Evolutionary conservation across 306 rosid genomes (phyloP), one percentile per base, ranked within the genome.

Genomic region (Castanospermum australe): DNA sequence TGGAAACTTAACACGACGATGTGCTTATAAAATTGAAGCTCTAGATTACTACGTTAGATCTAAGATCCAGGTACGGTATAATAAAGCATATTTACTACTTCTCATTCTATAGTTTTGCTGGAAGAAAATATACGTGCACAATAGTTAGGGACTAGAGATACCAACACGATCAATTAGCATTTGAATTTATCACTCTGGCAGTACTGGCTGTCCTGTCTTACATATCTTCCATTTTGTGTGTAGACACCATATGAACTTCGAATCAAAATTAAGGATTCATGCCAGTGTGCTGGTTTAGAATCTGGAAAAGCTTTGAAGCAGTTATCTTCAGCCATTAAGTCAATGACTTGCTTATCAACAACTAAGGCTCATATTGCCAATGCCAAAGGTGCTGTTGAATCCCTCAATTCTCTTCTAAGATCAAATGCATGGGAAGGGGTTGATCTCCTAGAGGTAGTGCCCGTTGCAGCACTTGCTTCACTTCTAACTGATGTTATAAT

Each of bases 11-110:
- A 71, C 79, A 0, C 67, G 86, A 8, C 84, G 81, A 75, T 84
- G 90, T 47, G 86, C 86, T 0, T 81, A 57, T 45, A 72, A 71
- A 35, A 68, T 79, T 7, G 88, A 87, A 8, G 70, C 86, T 25
- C 80, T 87, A 28, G 81, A 75, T 17, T 52, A 42, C 61, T 75
- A 51, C 77, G 67, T 84, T 5, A 21, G 66, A 38, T 57, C 86
- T 24, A 44, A 35, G 7, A 12, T 35, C 20, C 64, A 52, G 77
- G 77, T 71, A 71, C 32, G 32, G 32, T 28, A 3, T 28, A 28
- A 28, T 28, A 28, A 28, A 28, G 32, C 32, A 28, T 28, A 28
- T 28, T 28, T 28, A 28, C 32, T 3, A 28, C 32, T 28, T 28
- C 32, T 28, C 32, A 28, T 28, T 28, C 3, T 28, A 28, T 28